Evolutionary conservation across 2,329 filamentous ascomycete species (phyloP).

Genomic region (Chlorencoelia australis): DNA sequence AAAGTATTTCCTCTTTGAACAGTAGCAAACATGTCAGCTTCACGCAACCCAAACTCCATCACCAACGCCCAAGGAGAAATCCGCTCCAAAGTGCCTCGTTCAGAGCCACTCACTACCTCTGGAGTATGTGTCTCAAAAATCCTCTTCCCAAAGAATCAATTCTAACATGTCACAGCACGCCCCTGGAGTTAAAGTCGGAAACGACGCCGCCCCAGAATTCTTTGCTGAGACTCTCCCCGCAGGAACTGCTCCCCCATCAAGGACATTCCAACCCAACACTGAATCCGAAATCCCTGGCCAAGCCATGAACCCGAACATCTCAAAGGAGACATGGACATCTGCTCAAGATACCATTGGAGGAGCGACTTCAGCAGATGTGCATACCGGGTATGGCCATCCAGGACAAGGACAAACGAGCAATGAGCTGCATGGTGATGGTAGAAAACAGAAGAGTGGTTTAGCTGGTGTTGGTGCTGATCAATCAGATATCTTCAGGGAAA

Average conservation of each 20-base stretch:
- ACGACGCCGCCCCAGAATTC: slow-evolving; percentile 53
- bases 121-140: slow-evolving; percentile 26
- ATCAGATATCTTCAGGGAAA: too few relatives aligned
- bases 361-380: slow-evolving; percentile 35
- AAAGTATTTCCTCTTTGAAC: too few relatives aligned
- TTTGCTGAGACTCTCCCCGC: slow-evolving; percentile 48
- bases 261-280: slow-evolving; percentile 32
- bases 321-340: slow-evolving; percentile 18
- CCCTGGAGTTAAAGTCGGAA: slow-evolving; percentile 49
- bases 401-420: slow-evolving; percentile 32
- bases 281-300: slow-evolving; percentile 29
- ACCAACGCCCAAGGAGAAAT: slow-evolving; percentile 51
- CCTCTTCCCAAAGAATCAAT: neutral
- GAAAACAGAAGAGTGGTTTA: too few relatives aligned
- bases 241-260: slow-evolving; percentile 42
- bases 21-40: too few relatives aligned
- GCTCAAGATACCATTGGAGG: slow-evolving; percentile 33
- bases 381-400: slow-evolving; percentile 36
- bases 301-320: slow-evolving; percentile 24
- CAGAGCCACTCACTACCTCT: slow-evolving; percentile 42
- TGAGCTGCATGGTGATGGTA: slow-evolving; percentile 34
- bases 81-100: slow-evolving; percentile 37
- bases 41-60: too few relatives aligned
- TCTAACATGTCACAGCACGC: slow-evolving; percentile 5
- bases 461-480: too few relatives aligned